phyloP scores from a whole-genome alignment of 2,329 filamentous ascomycete species.

The Coniochaeta sp. region DNA sequence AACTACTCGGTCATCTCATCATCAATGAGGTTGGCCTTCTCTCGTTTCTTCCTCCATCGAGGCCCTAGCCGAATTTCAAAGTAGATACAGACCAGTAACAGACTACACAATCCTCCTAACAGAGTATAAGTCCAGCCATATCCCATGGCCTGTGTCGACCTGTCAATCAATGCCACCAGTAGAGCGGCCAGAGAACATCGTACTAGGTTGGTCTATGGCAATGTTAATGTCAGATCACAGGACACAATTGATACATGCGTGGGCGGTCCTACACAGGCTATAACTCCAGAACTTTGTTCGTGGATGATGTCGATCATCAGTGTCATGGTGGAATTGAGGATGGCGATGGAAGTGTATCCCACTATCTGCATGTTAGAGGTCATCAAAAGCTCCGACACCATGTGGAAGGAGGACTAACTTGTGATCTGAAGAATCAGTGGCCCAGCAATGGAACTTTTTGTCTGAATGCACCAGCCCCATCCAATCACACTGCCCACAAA shows the following conservation, averaged over 20 bases:
- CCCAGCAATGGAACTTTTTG: slow-evolving; percentile 14
- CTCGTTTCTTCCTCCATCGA: background rate
- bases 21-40: too few relatives aligned
- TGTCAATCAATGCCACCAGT: slow-evolving; percentile 19
- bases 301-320: slow-evolving; percentile 23
- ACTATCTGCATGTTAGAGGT: slow-evolving; percentile 9
- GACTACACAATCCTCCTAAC: background rate
- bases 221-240: background rate
- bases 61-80: background rate
- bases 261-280: slow-evolving; percentile 15
- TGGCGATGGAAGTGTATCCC: slow-evolving; percentile 21
- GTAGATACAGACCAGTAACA: background rate
- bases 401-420: slow-evolving; percentile 7
- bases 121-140: background rate
- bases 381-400: background rate
- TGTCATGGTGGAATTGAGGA: slow-evolving; percentile 23
- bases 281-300: slow-evolving; percentile 19
- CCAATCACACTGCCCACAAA: slow-evolving; percentile 16
- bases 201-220: slow-evolving; percentile 19
- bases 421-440: slow-evolving; percentile 17
- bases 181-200: slow-evolving; percentile 19
- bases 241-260: background rate
- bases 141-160: background rate
- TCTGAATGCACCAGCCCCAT: slow-evolving; percentile 21
- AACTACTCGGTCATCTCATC: too few relatives aligned